phyloP scores from a whole-genome alignment of 192 early-diverging fungal genomes.

The Coemansia furcata region DNA sequence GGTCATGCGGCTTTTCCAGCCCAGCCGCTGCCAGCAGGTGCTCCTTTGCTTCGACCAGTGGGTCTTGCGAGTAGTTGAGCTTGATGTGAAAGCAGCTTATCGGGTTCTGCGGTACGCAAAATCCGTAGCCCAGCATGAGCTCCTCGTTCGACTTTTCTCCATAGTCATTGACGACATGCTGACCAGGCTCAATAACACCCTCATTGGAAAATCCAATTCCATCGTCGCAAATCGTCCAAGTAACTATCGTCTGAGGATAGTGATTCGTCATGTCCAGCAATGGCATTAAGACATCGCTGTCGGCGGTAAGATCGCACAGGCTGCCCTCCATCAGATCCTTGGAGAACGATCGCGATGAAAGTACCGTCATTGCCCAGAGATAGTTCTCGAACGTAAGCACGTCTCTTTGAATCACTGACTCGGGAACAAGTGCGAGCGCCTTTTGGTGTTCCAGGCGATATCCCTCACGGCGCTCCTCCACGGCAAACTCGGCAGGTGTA shows the following conservation, averaged over 20 bases:
- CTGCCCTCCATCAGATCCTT: constrained; percentile 53
- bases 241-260: constrained; percentile 53
- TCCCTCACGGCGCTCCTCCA: constrained; percentile 37
- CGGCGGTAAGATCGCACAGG: constrained; percentile 6
- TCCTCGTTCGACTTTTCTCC: constrained; percentile 76
- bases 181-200: constrained; percentile 26
- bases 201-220: constrained; percentile 52
- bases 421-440: constrained; percentile 13
- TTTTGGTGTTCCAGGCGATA: constrained; percentile 35
- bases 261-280: constrained; percentile 68
- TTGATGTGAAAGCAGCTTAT: constrained; percentile 59
- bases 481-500: constrained; percentile 56
- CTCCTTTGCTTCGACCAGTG: constrained; percentile 37
- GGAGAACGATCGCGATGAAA: constrained; percentile 61
- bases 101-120: constrained; percentile 60
- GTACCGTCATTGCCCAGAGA: constrained; percentile 58
- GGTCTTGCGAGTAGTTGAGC: constrained; percentile 62
- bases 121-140: constrained; percentile 67
- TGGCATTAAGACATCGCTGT: constrained; percentile 56
- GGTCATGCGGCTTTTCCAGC: constrained; percentile 31
- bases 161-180: constrained; percentile 66
- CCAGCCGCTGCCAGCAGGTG: constrained; percentile 46
- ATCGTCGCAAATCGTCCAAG: constrained; percentile 51
- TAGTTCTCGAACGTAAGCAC: constrained; percentile 55
- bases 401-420: constrained; percentile 3